phyloP scores from a whole-genome alignment of 768 basidiomycete species.

The Phanerochaete sordida region DNA sequence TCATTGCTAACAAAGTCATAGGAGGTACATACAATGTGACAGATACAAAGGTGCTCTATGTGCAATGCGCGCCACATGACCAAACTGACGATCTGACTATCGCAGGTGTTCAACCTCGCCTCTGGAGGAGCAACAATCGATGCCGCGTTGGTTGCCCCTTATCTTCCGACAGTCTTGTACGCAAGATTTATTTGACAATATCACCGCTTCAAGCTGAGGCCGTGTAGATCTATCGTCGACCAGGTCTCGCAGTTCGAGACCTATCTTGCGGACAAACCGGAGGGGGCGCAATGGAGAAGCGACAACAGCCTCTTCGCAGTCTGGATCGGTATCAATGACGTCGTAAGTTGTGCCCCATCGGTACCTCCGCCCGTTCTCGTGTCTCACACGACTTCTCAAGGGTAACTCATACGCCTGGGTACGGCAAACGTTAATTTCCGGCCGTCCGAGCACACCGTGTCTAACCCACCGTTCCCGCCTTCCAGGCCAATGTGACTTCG shows the following conservation, averaged over 20 bases:
- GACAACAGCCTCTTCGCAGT: slow-evolving; percentile 32
- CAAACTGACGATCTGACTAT: slow-evolving; percentile 37
- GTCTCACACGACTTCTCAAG: slow-evolving; percentile 24
- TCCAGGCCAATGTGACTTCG: slow-evolving; percentile 33
- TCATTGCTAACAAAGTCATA: slow-evolving; percentile 15
- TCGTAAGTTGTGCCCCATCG: slow-evolving; percentile 18
- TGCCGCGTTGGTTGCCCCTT: slow-evolving; percentile 34
- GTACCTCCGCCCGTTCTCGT: background rate
- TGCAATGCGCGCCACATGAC: background rate
- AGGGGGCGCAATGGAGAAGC: slow-evolving; percentile 29
- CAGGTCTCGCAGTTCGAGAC: slow-evolving; percentile 32
- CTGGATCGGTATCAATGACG: slow-evolving; percentile 37
- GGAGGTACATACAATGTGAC: slow-evolving; percentile 55
- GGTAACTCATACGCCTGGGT: slow-evolving; percentile 50
- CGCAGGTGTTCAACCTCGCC: slow-evolving; percentile 33
- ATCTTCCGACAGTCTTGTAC: slow-evolving; percentile 31
- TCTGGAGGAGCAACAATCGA: slow-evolving; percentile 37
- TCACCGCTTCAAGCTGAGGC: background rate
- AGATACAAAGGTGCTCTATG: slow-evolving; percentile 38
- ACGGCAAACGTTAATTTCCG: slow-evolving; percentile 6
- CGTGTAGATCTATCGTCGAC: slow-evolving; percentile 31
- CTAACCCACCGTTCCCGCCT: slow-evolving; percentile 1
- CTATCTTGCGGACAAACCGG: slow-evolving; percentile 29
- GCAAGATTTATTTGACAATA: background rate
- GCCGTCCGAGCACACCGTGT: slow-evolving; percentile 8